phyloP scores from a whole-genome alignment of 139 green algal genomes.

The Pedinophyceae sp. region DNA sequence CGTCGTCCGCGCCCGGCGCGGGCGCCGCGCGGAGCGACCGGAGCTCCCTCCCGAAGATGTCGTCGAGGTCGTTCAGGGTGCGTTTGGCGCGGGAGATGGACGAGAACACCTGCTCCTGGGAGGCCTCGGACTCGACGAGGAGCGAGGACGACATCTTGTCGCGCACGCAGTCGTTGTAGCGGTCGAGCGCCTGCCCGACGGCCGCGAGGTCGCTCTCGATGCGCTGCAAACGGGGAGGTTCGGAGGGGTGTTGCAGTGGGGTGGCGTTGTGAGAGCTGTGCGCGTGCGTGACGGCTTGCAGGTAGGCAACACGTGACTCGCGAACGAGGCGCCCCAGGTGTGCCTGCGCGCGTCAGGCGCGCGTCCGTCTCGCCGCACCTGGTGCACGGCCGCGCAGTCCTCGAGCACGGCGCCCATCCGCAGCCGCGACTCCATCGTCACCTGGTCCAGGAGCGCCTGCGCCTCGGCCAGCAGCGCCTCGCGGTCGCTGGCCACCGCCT shows the following conservation, averaged over 20 bases:
- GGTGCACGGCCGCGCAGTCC: conserved; percentile 19
- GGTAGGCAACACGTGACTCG: not conserved
- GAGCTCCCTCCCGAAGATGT: too few species aligned
- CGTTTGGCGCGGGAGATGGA: too few species aligned
- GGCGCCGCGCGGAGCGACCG: too few species aligned
- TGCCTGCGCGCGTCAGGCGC: conserved; percentile 4
- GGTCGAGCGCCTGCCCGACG: not conserved
- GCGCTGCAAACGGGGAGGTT: not conserved
- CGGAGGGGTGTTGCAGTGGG: conserved; percentile 30
- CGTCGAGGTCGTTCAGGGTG: too few species aligned
- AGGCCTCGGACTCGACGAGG: too few species aligned
- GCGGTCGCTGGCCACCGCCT: too few species aligned
- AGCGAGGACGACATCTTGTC: too few species aligned
- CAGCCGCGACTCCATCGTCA: conserved; percentile 5
- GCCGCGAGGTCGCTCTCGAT: not conserved
- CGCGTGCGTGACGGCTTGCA: not conserved
- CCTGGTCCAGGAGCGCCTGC: conserved; percentile 17
- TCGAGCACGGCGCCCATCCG: conserved; percentile 9
- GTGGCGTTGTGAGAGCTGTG: not conserved
- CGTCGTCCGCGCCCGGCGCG: too few species aligned
- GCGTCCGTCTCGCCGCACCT: conserved; percentile 18
- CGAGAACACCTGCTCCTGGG: too few species aligned
- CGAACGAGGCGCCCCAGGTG: conserved; percentile 1
- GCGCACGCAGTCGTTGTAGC: too few species aligned
- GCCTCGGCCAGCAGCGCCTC: conserved; percentile 29